These are phyloP conservation scores for Choanephora cucurbitarum DNA, from an alignment of 371 early-diverging fungal species.

Conservation along the genomic window DNA sequence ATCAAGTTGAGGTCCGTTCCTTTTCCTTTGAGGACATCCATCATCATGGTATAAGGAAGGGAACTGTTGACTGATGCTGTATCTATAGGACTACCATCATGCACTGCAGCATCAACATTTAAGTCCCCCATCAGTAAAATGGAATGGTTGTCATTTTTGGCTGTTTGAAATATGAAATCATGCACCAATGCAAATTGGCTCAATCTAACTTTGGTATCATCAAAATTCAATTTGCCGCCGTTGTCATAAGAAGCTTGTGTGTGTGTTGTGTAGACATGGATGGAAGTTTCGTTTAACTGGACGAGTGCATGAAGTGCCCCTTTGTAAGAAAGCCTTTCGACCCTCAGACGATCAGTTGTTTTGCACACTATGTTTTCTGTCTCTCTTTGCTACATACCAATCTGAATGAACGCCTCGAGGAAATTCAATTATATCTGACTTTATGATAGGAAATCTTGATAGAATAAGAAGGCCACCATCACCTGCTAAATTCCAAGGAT, in stretches of 20 bases:
- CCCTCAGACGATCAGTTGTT: too few relatives aligned
- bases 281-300: slow-evolving; percentile 40
- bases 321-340: slow-evolving; percentile 68
- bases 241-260: slow-evolving; percentile 75
- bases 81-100: slow-evolving; percentile 23
- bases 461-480: slow-evolving; percentile 85
- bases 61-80: slow-evolving; percentile 38
- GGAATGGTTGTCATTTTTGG: slow-evolving; percentile 38
- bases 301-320: slow-evolving; percentile 81
- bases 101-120: slow-evolving; percentile 71
- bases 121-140: slow-evolving; percentile 75
- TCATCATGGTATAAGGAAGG: slow-evolving; percentile 69
- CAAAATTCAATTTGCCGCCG: slow-evolving; percentile 41
- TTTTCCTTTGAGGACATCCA: slow-evolving; percentile 65
- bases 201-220: slow-evolving; percentile 57
- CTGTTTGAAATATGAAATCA: slow-evolving; percentile 58
- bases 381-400: slow-evolving; percentile 41
- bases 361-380: neutral
- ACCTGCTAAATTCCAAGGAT: slow-evolving; percentile 61
- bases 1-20: slow-evolving; percentile 36
- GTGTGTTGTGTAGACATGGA: slow-evolving; percentile 83
- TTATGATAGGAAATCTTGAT: slow-evolving; percentile 69
- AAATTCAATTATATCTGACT: slow-evolving; percentile 59
- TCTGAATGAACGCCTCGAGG: slow-evolving; percentile 71
- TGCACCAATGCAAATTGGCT: slow-evolving; percentile 64